Percentiles rank a stretch among this genome's conserved stretches.
Conservation (phyloP, 345 rosid species). For the Brassica cretica region DNA sequence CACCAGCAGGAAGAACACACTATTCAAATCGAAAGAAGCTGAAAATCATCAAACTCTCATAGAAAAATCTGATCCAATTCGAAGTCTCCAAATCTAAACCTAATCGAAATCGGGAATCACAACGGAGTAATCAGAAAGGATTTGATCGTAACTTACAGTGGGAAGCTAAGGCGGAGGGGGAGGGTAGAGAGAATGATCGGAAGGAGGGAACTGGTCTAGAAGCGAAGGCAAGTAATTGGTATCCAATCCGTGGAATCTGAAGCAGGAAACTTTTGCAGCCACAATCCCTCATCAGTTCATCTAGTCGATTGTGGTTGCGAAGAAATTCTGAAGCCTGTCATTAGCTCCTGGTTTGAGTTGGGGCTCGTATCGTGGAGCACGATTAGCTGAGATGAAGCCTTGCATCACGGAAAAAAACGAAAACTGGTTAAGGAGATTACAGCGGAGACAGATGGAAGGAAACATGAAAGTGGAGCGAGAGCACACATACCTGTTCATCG, state of each 20-base stretch:
- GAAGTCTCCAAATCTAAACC: background rate
- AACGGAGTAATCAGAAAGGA: too few species aligned
- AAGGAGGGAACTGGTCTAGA: constrained; percentile 86
- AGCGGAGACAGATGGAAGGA: background rate
- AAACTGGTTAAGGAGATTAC: background rate
- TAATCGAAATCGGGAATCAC: too few species aligned
- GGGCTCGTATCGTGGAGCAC: background rate
- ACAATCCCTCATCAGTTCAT: background rate
- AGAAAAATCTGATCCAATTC: constrained; percentile 1
- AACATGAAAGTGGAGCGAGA: background rate
- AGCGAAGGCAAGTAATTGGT: constrained; percentile 65
- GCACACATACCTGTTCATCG: background rate
- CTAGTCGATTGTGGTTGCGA: background rate
- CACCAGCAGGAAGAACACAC: constrained; percentile 98
- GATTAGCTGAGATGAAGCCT: background rate
- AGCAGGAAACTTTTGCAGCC: too few species aligned
- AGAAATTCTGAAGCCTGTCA: background rate
- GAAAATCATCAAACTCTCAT: background rate
- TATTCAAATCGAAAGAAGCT: constrained; percentile 36
- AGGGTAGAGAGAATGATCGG: constrained; percentile 67
- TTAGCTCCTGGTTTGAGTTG: background rate
- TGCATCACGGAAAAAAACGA: background rate
- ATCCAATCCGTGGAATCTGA: constrained; percentile 78
- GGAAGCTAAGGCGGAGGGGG: constrained; percentile 96
- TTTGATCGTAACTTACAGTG: constrained; percentile 47